These are phyloP conservation scores for Podospora comata DNA, from an alignment of 495 filamentous ascomycete genomes.

Conservation along the genomic window DNA sequence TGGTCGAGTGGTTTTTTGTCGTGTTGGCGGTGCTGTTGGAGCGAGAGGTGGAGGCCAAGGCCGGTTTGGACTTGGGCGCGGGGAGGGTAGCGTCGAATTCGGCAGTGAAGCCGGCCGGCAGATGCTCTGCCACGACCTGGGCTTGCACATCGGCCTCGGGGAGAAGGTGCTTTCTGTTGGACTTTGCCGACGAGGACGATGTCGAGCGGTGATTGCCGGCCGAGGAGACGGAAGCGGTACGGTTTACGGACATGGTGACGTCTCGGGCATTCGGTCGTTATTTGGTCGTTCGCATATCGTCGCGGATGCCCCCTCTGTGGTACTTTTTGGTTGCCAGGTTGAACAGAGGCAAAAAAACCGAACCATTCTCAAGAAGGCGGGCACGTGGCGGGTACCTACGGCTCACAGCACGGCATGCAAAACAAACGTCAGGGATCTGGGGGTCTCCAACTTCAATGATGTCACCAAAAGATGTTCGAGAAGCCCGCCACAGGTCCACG, in stretches of 20 bases:
- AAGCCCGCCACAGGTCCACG: too few relatives aligned
- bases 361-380: not conserved
- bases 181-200: not conserved
- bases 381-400: not conserved
- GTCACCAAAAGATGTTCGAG: not conserved
- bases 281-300: not conserved
- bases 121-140: constrained; percentile 43
- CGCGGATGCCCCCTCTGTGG: not conserved
- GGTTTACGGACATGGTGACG: not conserved
- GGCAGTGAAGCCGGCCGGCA: constrained; percentile 46
- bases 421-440: not conserved
- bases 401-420: not conserved
- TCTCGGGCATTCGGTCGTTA: not conserved
- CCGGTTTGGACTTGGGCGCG: not conserved
- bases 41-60: constrained; percentile 8
- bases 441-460: not conserved
- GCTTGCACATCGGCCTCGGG: constrained; percentile 24
- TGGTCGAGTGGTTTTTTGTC: constrained; percentile 25
- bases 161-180: not conserved
- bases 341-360: not conserved
- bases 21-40: constrained; percentile 1
- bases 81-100: constrained; percentile 32
- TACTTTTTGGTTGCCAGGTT: not conserved
- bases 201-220: not conserved
- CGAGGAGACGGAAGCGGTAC: not conserved